These are phyloP conservation scores for Elsinoe perseae DNA, from an alignment of 2,329 filamentous ascomycete species.

Conservation along the genomic window DNA sequence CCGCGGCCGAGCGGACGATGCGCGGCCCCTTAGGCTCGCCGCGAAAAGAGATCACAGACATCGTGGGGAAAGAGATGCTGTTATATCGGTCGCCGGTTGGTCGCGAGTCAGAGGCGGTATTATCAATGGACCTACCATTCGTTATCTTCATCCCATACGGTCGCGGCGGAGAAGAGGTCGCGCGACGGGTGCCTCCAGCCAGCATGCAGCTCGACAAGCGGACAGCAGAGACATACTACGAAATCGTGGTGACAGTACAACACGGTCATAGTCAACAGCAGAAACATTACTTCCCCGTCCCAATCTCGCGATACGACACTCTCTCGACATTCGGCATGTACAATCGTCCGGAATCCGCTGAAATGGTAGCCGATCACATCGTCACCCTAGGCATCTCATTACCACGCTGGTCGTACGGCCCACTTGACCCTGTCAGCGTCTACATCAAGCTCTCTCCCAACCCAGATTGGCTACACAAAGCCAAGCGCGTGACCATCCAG, in stretches of 20 bases:
- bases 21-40: constrained; percentile 88
- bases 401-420: constrained; percentile 93
- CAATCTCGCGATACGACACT: constrained; percentile 88
- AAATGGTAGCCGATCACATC: constrained; percentile 78
- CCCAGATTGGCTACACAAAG: constrained; percentile 82
- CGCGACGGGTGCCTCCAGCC: constrained; percentile 81
- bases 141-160: constrained; percentile 96
- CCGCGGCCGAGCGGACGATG: constrained; percentile 85
- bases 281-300: constrained; percentile 85
- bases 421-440: constrained; percentile 87
- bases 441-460: constrained; percentile 94
- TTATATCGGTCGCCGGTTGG: constrained; percentile 80
- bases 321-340: constrained; percentile 99
- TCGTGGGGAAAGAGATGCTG: constrained; percentile 92
- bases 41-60: constrained; percentile 80
- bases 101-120: constrained; percentile 77
- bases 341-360: constrained; percentile 84
- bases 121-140: constrained; percentile 95
- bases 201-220: constrained; percentile 83
- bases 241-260: constrained; percentile 91
- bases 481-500: constrained; percentile 83
- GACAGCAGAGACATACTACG: constrained; percentile 95
- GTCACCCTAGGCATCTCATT: constrained; percentile 87
- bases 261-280: constrained; percentile 80
- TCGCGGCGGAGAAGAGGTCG: constrained; percentile 80